Conservation (phyloP, 148 eudicot species). For the Silene latifolia region DNA sequence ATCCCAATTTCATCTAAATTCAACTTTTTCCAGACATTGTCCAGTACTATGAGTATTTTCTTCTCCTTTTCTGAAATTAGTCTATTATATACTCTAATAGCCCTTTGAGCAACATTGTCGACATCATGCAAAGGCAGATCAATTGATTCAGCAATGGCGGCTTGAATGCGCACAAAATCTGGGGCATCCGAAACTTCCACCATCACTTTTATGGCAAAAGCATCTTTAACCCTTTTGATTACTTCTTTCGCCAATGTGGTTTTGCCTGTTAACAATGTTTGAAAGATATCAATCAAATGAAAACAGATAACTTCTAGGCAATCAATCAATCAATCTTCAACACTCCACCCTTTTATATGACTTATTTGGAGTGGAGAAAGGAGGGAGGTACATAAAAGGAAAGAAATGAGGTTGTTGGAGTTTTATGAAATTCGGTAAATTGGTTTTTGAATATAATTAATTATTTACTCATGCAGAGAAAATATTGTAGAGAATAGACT, state of each 20-base stretch:
- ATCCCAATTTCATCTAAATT: constrained; percentile 10
- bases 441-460: no score
- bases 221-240: background rate
- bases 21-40: constrained; percentile 4
- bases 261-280: background rate
- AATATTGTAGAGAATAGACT: no score
- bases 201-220: background rate
- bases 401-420: no score
- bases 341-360: no score
- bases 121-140: background rate
- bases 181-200: background rate
- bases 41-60: background rate
- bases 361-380: no score
- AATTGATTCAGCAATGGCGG: background rate
- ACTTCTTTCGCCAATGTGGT: background rate
- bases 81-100: background rate
- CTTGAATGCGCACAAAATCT: constrained; percentile 12
- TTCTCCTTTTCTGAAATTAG: background rate
- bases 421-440: no score
- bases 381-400: no score
- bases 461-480: no score
- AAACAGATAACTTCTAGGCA: background rate
- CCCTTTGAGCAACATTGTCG: background rate
- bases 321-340: no score
- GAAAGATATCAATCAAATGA: background rate